Base-by-base conservation (phyloP, 139 green algal genomes). In the Pedinophyceae sp. region DNA sequence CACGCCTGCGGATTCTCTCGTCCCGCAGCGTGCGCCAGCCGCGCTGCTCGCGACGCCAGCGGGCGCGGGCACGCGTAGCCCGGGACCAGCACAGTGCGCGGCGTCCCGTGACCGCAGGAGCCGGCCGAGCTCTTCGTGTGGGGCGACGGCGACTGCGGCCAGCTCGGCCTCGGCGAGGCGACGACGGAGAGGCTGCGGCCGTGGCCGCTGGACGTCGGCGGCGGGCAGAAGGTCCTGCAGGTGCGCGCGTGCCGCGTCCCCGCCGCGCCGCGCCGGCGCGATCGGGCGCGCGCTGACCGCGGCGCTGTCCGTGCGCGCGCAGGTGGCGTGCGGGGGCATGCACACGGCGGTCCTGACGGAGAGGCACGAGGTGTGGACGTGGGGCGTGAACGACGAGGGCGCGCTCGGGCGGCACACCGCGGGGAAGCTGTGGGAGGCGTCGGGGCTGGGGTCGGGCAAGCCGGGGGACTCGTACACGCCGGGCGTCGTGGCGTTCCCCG, bases 361-460 rank as follows among this genome's bases (percentile, higher is more conserved):
- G 2, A 66, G 77, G 17, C 68, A 76, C 22, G 24, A 29, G 1
- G 66, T 94, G 2, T 94, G 64, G 46, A 79, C 74, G 0, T 89
- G 76, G 75, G 87, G 86, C 18, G 82, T 93, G 19, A 96, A 96
- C 57, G 86, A 96, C 49, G 86, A 94, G 70, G 85, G 85, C 2
- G 80, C 78, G 19, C 68, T 94, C 28, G 85, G 84, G 6, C 68
- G 85, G 2, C 51, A 64, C 25, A 86, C 81, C 13, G 65, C 60
- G 53, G 29, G 57, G 27, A 39, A 66, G 53, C 55, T 73, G 20
- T 78, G 71, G 67, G 57, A 79, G 55, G 64, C 64, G 50, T 60
- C 60, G 3, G 30, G 47, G 4, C 18, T 55, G 50, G 48, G 24
- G 4, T 29, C 43, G 6, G 55, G 50, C 2, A 22, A 39, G 16